A percentile compares a stretch with the other conserved stretches of the same genome.
phyloP scores from a whole-genome alignment of 148 eudicot genomes.

The Vaccinium vitisidaea region DNA sequence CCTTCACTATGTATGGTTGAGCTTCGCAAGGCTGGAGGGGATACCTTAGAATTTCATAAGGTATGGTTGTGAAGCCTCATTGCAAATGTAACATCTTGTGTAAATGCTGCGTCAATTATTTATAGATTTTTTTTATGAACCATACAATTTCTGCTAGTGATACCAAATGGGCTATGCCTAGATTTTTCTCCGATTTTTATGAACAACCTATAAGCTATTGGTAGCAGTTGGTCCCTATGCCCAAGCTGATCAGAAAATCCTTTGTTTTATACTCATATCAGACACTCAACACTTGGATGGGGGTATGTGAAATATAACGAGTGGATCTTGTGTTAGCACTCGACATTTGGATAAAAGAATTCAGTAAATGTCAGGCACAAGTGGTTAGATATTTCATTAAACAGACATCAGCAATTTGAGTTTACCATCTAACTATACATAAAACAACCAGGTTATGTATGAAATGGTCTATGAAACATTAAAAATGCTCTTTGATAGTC shows the following conservation, averaged over 20 bases:
- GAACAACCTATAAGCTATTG: no score
- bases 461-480: background rate
- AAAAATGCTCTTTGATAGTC: background rate
- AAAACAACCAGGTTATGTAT: background rate
- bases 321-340: background rate
- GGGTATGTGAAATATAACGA: background rate
- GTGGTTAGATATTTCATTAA: background rate
- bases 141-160: background rate
- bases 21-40: conserved; percentile 12
- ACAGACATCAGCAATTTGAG: background rate
- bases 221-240: background rate
- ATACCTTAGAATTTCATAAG: conserved; percentile 22
- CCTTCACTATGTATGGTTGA: conserved; percentile 12
- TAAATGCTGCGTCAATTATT: background rate
- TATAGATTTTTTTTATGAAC: background rate
- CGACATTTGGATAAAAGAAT: background rate
- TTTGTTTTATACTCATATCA: background rate
- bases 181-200: background rate
- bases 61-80: conserved; percentile 32
- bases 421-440: background rate
- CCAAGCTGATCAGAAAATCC: background rate
- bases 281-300: background rate
- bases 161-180: background rate
- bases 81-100: background rate
- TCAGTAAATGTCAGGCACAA: background rate